Base-by-base conservation (phyloP, 2,329 filamentous ascomycete genomes). In the Ceratocystis colombiana region DNA sequence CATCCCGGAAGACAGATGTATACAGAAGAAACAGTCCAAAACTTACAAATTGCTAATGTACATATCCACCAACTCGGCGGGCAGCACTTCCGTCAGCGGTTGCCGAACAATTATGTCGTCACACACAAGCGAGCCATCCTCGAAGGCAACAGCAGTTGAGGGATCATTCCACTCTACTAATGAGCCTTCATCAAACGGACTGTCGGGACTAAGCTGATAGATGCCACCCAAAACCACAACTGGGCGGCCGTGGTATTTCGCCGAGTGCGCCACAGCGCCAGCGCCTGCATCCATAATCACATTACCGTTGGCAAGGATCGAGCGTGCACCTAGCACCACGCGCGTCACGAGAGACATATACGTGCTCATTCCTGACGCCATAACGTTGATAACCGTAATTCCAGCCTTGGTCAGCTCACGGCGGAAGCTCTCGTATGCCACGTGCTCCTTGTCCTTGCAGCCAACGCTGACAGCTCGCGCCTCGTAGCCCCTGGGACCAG, bases 291-390 rank as follows among this genome's bases (percentile, higher is more conserved):
- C 88, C 20, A 90, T 88, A 33, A 97, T 82, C 30, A 96, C 83
- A 5, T 89, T 89, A 64, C 94, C 94, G 72, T 96, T 94, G 62
- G 90, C 89, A 59, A 95, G 85, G 33, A 99, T 89, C 2, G 89
- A 88, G 72, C 92, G 88, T 5, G 93, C 93, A 12, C 89, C 88
- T 5, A 99, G 80, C 62, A 99, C 89, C 68, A 99, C 93, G 78
- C 96, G 96, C 80, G 93, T 95, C 71, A 96, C 90, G 68, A 88
- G 86, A 7, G 92, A 89, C 89, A 99, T 97, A 72, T 97, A 89
- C 0, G 92, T 91, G 77, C 92, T 95, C 65, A 96, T 83, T 8
- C 90, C 89, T 6, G 86, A 88, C 75, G 96, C 92, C 55, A 90
- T 86, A 66, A 97, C 86, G 68, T 89, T 83, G 71, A 96, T 88